Evolutionary conservation across 2,329 filamentous ascomycete species (phyloP).

Genomic region (Aspergillus neoniger): DNA sequence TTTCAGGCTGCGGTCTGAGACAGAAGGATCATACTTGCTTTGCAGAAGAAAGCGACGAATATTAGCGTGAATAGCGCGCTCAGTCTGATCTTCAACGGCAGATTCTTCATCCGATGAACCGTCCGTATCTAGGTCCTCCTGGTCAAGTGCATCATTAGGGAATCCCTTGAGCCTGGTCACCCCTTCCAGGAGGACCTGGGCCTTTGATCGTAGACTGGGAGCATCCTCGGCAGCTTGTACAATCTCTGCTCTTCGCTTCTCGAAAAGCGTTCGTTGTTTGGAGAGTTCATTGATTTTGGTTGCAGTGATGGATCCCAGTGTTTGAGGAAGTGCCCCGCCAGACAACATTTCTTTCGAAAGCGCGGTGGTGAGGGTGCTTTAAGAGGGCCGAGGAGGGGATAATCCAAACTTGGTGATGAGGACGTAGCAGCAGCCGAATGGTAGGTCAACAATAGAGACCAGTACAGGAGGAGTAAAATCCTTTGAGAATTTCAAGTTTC

Average conservation of each 20-base stretch:
- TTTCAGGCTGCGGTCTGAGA: constrained; percentile 49
- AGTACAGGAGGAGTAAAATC: no score
- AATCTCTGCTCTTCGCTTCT: constrained; percentile 48
- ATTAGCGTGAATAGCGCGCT: constrained; percentile 41
- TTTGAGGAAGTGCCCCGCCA: constrained; percentile 50
- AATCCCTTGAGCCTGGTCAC: constrained; percentile 41
- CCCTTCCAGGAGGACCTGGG: constrained; percentile 40
- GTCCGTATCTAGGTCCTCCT: constrained; percentile 34
- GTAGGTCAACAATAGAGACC: background rate
- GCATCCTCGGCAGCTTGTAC: constrained; percentile 36
- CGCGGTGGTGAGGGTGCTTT: background rate
- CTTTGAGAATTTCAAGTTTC: no score
- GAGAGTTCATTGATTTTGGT: constrained; percentile 61
- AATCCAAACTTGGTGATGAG: background rate
- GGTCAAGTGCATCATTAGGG: constrained; percentile 37
- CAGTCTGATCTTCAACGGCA: constrained; percentile 22
- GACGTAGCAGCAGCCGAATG: background rate
- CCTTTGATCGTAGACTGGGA: constrained; percentile 33
- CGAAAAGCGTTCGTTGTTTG: constrained; percentile 54
- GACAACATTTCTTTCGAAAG: constrained; percentile 29
- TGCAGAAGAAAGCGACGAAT: constrained; percentile 57
- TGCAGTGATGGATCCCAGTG: constrained; percentile 56
- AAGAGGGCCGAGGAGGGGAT: background rate
- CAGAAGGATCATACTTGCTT: constrained; percentile 55
- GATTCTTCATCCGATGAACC: constrained; percentile 1